Conservation (phyloP, 2,329 filamentous ascomycete species). For the Penicillium brevicompactum region DNA sequence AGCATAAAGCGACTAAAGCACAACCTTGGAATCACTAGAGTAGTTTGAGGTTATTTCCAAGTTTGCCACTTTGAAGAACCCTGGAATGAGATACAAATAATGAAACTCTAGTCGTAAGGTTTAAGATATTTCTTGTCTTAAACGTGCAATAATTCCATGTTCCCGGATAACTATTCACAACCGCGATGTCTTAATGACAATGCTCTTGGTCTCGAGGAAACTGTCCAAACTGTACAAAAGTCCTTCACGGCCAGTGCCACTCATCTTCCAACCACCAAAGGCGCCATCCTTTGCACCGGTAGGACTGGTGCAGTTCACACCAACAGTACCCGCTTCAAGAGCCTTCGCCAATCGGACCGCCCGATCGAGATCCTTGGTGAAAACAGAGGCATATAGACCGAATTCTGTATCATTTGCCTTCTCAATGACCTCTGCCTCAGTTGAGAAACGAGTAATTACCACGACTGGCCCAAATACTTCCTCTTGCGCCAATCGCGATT, state of each 20-base stretch:
- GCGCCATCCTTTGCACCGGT: slow-evolving; percentile 42
- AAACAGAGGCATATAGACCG: slow-evolving; percentile 34
- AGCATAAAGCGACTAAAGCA: no score
- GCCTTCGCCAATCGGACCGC: slow-evolving; percentile 28
- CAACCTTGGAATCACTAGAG: no score
- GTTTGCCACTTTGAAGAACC: no score
- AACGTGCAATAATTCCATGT: not conserved
- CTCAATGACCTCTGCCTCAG: slow-evolving; percentile 59
- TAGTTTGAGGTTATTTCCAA: no score
- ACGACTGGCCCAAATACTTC: slow-evolving; percentile 51
- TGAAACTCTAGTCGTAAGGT: not conserved
- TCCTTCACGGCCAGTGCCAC: slow-evolving; percentile 43
- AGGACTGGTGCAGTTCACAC: slow-evolving; percentile 42
- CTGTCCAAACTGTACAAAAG: slow-evolving; percentile 40
- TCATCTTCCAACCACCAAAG: slow-evolving; percentile 49
- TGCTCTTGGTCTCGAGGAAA: slow-evolving; percentile 33
- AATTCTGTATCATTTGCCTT: slow-evolving; percentile 53
- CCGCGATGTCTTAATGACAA: slow-evolving; percentile 27
- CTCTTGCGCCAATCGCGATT: slow-evolving; percentile 37
- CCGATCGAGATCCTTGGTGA: slow-evolving; percentile 33
- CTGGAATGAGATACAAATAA: no score
- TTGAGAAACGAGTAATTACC: slow-evolving; percentile 41
- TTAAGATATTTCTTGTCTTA: not conserved
- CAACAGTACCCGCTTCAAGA: slow-evolving; percentile 31
- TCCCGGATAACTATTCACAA: not conserved